Base-by-base conservation (phyloP, 2,329 filamentous ascomycete species). In the Pezicula radicicola region DNA sequence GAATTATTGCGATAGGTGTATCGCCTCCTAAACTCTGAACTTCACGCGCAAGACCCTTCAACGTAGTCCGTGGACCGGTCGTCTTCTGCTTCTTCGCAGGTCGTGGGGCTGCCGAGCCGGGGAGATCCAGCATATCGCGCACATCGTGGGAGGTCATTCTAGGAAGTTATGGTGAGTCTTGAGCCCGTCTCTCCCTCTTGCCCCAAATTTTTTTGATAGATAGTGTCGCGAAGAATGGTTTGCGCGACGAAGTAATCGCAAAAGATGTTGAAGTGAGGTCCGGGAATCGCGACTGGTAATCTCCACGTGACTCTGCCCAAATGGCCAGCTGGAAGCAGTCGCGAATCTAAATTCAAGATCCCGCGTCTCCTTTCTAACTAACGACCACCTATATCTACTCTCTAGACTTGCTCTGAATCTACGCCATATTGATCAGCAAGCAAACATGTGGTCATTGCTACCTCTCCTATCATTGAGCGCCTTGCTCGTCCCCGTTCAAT, bases 41-140 rank as follows among this genome's bases (percentile, higher is more conserved):
- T 63, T 87, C 83, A 55, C 83, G 80, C 48, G 83, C 82, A 19
- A 87, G 72, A 21, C 83, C 83, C 58, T 86, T 86, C 49, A 87
- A 66, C 56, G 79, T 84, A 39, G 76, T 77, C 49, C 76, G 75
- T 58, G 85, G 80, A 44, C 79, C 81, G 15, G 79, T 75, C 6
- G 81, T 75, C 68, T 88, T 91, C 63, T 87, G 84, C 68, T 93
- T 92, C 74, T 94, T 95, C 41, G 81, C 72, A 39, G 85, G 83
- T 56, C 86, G 74, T 49, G 75, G 66, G 48, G 71, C 73, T 30
- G 84, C 85, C 61, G 84, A 75, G 46, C 73, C 74, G 60, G 87
- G 86, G 67, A 96, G 77, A 70, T 92, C 90, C 66, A 96, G 84
- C 67, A 96, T 89, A 69, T 96, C 91, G 74, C 89, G 90, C 62